phyloP scores from a whole-genome alignment of 2,329 filamentous ascomycete species.

The Clathrospora elynae region DNA sequence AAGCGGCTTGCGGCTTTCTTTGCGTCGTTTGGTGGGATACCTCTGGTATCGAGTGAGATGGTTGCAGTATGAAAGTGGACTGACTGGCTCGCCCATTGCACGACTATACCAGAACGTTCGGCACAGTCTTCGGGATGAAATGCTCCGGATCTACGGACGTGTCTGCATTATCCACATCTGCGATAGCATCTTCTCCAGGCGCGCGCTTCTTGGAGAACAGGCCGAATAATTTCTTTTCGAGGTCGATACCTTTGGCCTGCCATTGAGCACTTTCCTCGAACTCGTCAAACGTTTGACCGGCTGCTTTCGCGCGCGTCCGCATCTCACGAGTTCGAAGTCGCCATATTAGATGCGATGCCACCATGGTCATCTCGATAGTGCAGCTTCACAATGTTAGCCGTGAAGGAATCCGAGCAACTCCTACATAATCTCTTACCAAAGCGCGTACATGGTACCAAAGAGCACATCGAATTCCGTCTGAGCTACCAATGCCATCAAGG shows the following conservation, averaged over 20 bases:
- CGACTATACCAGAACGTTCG: constrained; percentile 36
- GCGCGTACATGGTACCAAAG: constrained; percentile 63
- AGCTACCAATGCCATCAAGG: constrained; percentile 62
- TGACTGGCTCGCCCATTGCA: too few species aligned
- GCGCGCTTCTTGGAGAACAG: constrained; percentile 7
- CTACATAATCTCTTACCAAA: constrained; percentile 45
- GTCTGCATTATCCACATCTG: not conserved
- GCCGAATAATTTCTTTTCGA: constrained; percentile 17
- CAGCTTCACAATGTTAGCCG: constrained; percentile 34
- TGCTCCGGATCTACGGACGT: constrained; percentile 1
- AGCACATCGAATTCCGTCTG: constrained; percentile 64
- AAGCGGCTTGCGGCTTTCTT: too few species aligned
- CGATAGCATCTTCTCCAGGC: not conserved
- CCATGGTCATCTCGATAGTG: constrained; percentile 62
- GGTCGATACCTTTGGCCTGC: constrained; percentile 30
- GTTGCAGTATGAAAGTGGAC: too few species aligned
- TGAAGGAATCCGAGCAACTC: not conserved
- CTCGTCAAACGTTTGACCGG: constrained; percentile 52
- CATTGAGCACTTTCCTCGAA: constrained; percentile 52
- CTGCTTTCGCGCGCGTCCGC: constrained; percentile 52
- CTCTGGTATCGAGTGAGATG: too few species aligned
- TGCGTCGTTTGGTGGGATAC: too few species aligned
- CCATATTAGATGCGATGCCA: constrained; percentile 62
- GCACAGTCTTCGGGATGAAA: constrained; percentile 16
- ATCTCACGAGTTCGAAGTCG: constrained; percentile 57